Evolutionary conservation across 768 basidiomycete genomes (phyloP).

Genomic region (Phanerochaete sordida): DNA sequence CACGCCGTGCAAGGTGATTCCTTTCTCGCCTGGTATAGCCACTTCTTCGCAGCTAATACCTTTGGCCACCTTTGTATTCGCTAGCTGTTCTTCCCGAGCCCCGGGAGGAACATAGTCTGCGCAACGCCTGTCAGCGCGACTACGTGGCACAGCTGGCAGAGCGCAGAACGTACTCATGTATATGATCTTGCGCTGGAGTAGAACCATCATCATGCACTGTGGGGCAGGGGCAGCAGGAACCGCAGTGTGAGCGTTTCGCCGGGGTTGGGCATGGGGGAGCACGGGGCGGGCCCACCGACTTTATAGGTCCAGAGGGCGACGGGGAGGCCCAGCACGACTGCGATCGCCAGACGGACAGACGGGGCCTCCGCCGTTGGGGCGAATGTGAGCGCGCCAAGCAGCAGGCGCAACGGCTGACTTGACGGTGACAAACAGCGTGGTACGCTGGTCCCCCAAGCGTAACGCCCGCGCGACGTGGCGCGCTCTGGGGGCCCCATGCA

Average conservation of each 20-base stretch:
- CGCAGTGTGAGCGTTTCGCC: neutral
- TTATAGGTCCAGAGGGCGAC: slow-evolving; percentile 41
- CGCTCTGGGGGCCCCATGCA: too few species aligned
- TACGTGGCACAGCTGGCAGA: neutral
- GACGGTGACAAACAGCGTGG: neutral
- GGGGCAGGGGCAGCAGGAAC: neutral
- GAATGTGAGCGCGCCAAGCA: neutral
- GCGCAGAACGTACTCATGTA: slow-evolving; percentile 37
- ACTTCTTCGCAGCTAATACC: slow-evolving; percentile 28
- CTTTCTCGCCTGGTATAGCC: slow-evolving; percentile 17
- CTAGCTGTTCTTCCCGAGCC: slow-evolving; percentile 33
- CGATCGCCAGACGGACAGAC: slow-evolving; percentile 25
- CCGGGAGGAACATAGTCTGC: slow-evolving; percentile 39
- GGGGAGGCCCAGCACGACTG: slow-evolving; percentile 35
- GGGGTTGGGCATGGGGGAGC: slow-evolving; percentile 15
- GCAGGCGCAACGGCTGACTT: neutral
- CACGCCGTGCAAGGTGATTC: slow-evolving; percentile 23
- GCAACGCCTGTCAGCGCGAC: too few species aligned
- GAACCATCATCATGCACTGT: slow-evolving; percentile 43
- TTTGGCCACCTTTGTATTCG: slow-evolving; percentile 18
- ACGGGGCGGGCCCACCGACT: slow-evolving; percentile 15
- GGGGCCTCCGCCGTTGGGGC: slow-evolving; percentile 18
- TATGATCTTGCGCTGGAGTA: slow-evolving; percentile 48
- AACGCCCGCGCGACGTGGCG: neutral
- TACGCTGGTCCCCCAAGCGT: neutral